Evolutionary conservation across 2,329 filamentous ascomycete species (phyloP).

Genomic region (Trichoderma sp.): DNA sequence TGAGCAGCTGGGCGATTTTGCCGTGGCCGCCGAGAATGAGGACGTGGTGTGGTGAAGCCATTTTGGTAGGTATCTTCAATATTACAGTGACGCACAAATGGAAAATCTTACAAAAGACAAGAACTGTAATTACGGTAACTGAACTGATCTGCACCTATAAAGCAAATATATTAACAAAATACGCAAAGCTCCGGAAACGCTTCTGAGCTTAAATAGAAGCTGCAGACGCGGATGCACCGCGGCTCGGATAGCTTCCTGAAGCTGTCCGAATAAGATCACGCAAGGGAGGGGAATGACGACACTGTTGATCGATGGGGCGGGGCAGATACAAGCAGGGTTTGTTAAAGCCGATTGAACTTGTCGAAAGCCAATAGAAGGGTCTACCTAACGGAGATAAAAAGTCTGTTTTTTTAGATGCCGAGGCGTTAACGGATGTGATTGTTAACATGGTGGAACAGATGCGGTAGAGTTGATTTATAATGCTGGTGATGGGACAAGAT

Average conservation of each 20-base stretch:
- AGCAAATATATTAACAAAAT: not conserved
- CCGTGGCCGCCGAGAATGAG: slow-evolving; percentile 80
- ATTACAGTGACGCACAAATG: not conserved
- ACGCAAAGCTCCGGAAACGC: not conserved
- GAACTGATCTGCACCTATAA: not conserved
- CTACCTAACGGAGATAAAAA: not conserved
- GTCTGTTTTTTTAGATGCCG: not conserved
- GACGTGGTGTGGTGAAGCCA: slow-evolving; percentile 45
- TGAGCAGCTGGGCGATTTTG: slow-evolving; percentile 71
- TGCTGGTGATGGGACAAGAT: not conserved
- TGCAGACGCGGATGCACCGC: not conserved
- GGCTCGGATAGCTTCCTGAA: not conserved
- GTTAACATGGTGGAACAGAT: not conserved
- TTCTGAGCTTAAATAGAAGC: not conserved
- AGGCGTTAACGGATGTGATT: not conserved
- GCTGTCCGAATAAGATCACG: slow-evolving; percentile 3
- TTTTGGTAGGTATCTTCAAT: not conserved
- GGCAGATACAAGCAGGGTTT: not conserved
- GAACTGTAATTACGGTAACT: not conserved
- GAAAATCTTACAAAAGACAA: too few relatives aligned
- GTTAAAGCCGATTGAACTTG: not conserved
- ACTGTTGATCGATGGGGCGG: not conserved
- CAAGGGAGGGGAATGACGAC: slow-evolving; percentile 6
- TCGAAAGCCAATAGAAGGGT: not conserved
- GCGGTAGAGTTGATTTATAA: not conserved